Evolutionary conservation across 2,329 filamentous ascomycete genomes (phyloP), one percentile per base, ranked within the genome.

Genomic region (Cladosporium sp.): DNA sequence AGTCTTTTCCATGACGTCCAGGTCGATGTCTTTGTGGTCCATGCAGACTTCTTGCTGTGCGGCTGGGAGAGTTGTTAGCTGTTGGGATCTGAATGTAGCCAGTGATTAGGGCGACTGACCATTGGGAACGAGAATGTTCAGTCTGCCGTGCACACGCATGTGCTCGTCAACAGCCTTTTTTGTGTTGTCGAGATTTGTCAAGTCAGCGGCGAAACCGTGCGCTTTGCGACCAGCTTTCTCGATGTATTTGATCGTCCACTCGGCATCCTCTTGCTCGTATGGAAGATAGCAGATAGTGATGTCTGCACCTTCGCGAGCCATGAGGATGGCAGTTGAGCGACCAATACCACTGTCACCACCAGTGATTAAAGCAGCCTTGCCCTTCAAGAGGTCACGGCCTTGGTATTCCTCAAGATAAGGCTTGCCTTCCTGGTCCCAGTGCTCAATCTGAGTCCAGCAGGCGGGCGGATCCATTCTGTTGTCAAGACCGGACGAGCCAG

Each of bases 231-330:
- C 78, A 58, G 81, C 79, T 39, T 76, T 75, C 63, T 84, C 79
- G 1, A 86, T 78, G 63, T 79, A 66, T 36, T 72, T 72, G 64
- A 82, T 80, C 1, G 82, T 84, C 7, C 78, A 75, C 52, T 84
- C 71, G 0, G 83, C 83, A 58, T 85, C 83, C 19, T 75, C 67
- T 62, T 85, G 73, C 70, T 86, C 83, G 28, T 82, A 78, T 2
- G 80, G 79, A 1, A 84, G 75, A 63, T 84, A 82, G 15, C 80
- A 77, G 59, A 85, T 83, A 22, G 75, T 80, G 47, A 84, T 73
- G 62, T 84, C 78, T 14, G 83, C 81, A 1, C 83, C 83, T 66
- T 86, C 83, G 8, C 80, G 75, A 0, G 83, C 83, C 70, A 83
- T 83, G 2, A 85, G 70, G 1, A 84, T 74, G 0, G 82, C 82